phyloP scores from a whole-genome alignment of 2,329 filamentous ascomycete species.

The Trichophyton benhamiae region DNA sequence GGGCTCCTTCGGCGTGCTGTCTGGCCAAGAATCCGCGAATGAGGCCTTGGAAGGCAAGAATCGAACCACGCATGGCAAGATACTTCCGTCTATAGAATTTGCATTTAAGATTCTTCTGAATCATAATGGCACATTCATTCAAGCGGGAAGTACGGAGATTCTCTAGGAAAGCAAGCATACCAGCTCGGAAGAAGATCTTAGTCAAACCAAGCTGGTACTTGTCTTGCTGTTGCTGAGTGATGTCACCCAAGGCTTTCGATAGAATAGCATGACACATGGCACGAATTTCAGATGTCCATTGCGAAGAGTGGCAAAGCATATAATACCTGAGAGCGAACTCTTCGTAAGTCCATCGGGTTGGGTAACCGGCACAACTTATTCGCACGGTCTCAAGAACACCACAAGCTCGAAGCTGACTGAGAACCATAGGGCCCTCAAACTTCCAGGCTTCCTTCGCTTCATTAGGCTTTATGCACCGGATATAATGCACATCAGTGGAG shows the following conservation, averaged over 20 bases:
- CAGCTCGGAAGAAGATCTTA: slow-evolving; percentile 98
- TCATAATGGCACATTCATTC: slow-evolving; percentile 91
- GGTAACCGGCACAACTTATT: slow-evolving; percentile 94
- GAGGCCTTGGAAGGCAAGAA: slow-evolving; percentile 68
- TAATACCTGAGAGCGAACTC: slow-evolving; percentile 97
- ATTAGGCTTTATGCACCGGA: slow-evolving; percentile 97
- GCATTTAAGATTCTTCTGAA: slow-evolving; percentile 92
- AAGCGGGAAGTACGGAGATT: slow-evolving; percentile 81
- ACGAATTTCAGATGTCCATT: slow-evolving; percentile 89
- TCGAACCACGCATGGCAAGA: slow-evolving; percentile 68
- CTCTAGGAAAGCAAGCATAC: slow-evolving; percentile 96
- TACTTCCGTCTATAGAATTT: slow-evolving; percentile 93
- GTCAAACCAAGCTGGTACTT: slow-evolving; percentile 97
- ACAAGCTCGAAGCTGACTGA: slow-evolving; percentile 91
- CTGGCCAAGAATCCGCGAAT: slow-evolving; percentile 68
- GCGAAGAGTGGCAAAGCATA: slow-evolving; percentile 80
- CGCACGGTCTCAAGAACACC: slow-evolving; percentile 97
- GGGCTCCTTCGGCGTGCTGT: slow-evolving; percentile 63
- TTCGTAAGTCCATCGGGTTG: slow-evolving; percentile 96
- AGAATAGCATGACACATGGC: slow-evolving; percentile 90
- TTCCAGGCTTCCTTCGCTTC: slow-evolving; percentile 95
- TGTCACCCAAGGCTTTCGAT: slow-evolving; percentile 70
- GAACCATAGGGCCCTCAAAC: slow-evolving; percentile 96
- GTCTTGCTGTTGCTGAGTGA: slow-evolving; percentile 60
- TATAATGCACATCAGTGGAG: slow-evolving; percentile 96